Conservation (phyloP, 2,329 filamentous ascomycete species). For the Rutstroemia sp. region DNA sequence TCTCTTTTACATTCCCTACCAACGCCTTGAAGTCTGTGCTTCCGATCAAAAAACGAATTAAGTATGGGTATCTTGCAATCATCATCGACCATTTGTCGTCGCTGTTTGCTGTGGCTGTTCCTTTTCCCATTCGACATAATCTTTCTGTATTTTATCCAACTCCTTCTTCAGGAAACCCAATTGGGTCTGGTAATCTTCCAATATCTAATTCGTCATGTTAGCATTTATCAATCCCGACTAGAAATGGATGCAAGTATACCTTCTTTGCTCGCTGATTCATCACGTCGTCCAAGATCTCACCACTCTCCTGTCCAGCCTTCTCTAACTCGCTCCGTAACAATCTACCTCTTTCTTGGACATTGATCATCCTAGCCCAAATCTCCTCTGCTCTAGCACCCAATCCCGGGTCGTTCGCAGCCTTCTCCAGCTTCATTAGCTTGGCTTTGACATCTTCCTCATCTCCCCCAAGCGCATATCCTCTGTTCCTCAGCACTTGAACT, state of each 20-base stretch:
- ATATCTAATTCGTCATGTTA: conserved; percentile 44
- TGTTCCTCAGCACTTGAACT: conserved; percentile 72
- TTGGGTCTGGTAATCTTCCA: conserved; percentile 78
- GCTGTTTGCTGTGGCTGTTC: conserved; percentile 22
- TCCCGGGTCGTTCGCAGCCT: conserved; percentile 64
- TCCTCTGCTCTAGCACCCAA: conserved; percentile 72
- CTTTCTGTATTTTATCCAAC: conserved; percentile 44
- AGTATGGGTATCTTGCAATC: conserved; percentile 10
- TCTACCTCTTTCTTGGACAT: conserved; percentile 64
- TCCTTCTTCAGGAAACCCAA: conserved; percentile 66
- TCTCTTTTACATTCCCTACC: conserved; percentile 5
- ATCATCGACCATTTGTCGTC: conserved; percentile 6
- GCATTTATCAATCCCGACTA: neutral
- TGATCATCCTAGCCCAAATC: conserved; percentile 75
- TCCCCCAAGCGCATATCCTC: conserved; percentile 72
- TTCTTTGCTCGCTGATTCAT: conserved; percentile 67
- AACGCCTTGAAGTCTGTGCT: conserved; percentile 7
- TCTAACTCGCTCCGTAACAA: conserved; percentile 68
- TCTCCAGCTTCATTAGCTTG: conserved; percentile 62
- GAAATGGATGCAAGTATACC: conserved; percentile 39
- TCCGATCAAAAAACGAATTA: neutral
- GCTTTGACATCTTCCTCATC: conserved; percentile 73
- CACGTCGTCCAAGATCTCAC: conserved; percentile 58
- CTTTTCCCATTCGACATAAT: conserved; percentile 46
- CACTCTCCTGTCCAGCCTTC: conserved; percentile 50